Conservation (phyloP, 163 green algal genomes). For the Scenedesmus sp. region DNA sequence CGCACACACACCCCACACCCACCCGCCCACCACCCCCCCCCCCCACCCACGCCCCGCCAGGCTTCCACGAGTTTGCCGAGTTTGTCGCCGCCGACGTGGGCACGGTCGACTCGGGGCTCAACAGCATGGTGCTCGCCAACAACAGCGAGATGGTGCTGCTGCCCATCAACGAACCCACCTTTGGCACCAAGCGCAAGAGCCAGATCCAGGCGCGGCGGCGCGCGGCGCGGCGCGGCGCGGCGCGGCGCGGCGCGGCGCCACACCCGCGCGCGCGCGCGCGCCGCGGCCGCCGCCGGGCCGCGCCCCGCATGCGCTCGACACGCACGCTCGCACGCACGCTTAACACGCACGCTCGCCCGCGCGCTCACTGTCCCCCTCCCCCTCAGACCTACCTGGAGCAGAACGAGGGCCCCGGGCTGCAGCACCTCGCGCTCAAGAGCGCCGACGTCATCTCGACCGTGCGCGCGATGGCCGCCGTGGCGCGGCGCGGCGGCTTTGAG, state of each 20-base stretch:
- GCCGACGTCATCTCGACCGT: conserved; percentile 91
- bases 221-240: too few species aligned
- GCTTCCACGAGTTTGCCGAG: conserved; percentile 99
- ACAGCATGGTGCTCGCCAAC: conserved; percentile 93
- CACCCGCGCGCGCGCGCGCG: too few species aligned
- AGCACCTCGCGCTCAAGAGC: conserved; percentile 98
- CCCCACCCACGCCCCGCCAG: conserved; percentile 50
- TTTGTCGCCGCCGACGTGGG: conserved; percentile 96
- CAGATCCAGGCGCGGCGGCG: conserved; percentile 78
- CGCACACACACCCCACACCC: too few species aligned
- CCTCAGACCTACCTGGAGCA: conserved; percentile 97
- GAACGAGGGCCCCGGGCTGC: conserved; percentile 95
- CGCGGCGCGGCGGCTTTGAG: conserved; percentile 89
- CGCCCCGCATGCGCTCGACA: too few species aligned
- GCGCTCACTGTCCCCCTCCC: not conserved
- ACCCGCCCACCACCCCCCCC: too few species aligned
- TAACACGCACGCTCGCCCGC: too few species aligned
- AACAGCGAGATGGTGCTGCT: conserved; percentile 93
- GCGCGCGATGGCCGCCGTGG: conserved; percentile 78
- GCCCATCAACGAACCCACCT: conserved; percentile 98
- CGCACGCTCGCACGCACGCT: too few species aligned
- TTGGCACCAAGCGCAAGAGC: conserved; percentile 90
- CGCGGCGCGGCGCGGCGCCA: too few species aligned
- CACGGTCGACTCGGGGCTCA: conserved; percentile 91
- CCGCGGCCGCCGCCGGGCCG: too few species aligned